Percentiles rank a stretch among this genome's conserved stretches.
These are phyloP conservation scores for Magnolia officinalis DNA, from an alignment of 164 flowering plant genomes.

Conservation along the genomic window DNA sequence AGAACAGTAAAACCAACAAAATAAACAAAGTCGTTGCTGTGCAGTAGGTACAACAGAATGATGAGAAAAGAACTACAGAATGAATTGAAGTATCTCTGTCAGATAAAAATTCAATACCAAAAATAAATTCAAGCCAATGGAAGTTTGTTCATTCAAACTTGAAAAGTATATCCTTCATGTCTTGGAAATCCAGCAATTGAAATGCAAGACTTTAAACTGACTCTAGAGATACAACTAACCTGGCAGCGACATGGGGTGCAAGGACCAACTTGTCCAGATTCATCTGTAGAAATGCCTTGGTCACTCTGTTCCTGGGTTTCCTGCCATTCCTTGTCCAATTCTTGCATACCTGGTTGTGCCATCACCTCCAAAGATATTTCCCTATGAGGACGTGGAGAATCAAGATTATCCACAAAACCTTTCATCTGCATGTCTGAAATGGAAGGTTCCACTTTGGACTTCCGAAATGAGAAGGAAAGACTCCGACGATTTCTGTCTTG, in stretches of 20 bases:
- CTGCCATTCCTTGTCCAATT: conserved; percentile 82
- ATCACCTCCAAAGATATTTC: conserved; percentile 30
- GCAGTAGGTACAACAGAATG: background rate
- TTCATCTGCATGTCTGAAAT: conserved; percentile 50
- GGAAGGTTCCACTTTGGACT: conserved; percentile 47
- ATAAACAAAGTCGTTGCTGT: background rate
- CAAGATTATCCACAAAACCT: conserved; percentile 70
- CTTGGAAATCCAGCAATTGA: background rate
- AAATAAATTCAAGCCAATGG: background rate
- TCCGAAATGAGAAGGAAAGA: conserved; percentile 52
- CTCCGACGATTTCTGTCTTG: conserved; percentile 33
- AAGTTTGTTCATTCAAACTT: background rate
- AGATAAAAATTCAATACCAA: background rate
- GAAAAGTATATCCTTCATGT: background rate
- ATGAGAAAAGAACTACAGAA: background rate
- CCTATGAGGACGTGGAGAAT: conserved; percentile 23
- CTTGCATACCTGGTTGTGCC: conserved; percentile 23
- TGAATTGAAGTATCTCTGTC: background rate
- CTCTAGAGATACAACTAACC: conserved; percentile 39
- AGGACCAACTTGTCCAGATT: conserved; percentile 91
- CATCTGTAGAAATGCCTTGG: conserved; percentile 57
- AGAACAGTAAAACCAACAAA: conserved; percentile 18
- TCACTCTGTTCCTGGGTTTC: conserved; percentile 77
- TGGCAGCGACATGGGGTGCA: conserved; percentile 83
- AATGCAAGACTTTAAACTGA: background rate